These are phyloP conservation scores for Staphylotrichum longicolle DNA, from an alignment of 495 filamentous ascomycete genomes.

Conservation along the genomic window DNA sequence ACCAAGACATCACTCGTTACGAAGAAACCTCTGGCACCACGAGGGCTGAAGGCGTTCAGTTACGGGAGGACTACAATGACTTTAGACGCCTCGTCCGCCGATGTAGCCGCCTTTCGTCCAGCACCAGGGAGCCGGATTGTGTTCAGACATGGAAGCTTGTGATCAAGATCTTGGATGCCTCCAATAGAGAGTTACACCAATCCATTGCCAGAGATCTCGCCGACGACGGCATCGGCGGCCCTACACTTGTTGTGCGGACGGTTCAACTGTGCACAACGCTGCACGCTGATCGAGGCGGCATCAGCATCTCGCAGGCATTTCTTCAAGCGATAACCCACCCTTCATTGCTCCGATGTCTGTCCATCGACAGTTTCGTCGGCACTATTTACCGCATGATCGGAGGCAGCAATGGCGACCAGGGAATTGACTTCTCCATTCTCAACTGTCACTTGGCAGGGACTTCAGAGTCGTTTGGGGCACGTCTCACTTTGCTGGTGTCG, in stretches of 20 bases:
- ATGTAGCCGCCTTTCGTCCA: background rate
- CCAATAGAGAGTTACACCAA: constrained; percentile 11
- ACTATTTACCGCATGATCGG: constrained; percentile 18
- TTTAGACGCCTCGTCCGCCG: constrained; percentile 14
- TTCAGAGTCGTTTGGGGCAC: background rate
- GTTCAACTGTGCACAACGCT: background rate
- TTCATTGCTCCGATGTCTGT: constrained; percentile 13
- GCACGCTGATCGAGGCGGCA: background rate
- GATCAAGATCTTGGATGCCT: background rate
- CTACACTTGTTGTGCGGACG: background rate
- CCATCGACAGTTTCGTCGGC: constrained; percentile 14
- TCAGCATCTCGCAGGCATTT: background rate
- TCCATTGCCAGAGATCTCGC: constrained; percentile 17
- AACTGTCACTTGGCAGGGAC: background rate
- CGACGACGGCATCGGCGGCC: constrained; percentile 15
- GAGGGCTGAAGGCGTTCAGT: background rate
- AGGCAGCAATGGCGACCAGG: constrained; percentile 14
- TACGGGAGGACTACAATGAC: constrained; percentile 11
- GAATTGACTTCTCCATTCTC: background rate
- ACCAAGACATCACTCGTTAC: background rate
- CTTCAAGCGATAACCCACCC: constrained; percentile 14
- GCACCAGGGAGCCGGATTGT: too few species aligned
- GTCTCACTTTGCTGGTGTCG: background rate
- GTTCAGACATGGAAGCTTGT: constrained; percentile 5
- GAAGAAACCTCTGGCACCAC: background rate